Evolutionary conservation across 2,329 filamentous ascomycete species (phyloP).

Genomic region (Aureobasidium sp.): DNA sequence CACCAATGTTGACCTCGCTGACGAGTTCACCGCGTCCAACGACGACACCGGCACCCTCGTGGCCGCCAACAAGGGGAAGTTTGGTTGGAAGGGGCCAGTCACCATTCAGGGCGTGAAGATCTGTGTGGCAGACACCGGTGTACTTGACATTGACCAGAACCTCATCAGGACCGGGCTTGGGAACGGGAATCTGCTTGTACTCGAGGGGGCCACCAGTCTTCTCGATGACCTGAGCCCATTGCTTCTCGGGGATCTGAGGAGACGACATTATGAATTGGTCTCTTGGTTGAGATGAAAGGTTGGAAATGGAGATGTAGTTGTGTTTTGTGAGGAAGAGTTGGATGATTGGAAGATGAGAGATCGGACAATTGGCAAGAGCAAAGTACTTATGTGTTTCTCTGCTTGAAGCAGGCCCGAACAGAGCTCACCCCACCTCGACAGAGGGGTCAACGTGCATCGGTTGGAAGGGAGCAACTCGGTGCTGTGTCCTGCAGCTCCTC

Average conservation of each 20-base stretch:
- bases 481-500: not conserved
- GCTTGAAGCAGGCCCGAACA: constrained; percentile 9
- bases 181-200: constrained; percentile 77
- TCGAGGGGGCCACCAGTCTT: constrained; percentile 62
- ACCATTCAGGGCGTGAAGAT: constrained; percentile 73
- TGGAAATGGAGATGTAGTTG: not conserved
- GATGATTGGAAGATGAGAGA: not conserved
- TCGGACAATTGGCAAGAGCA: not conserved
- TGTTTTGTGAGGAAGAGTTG: not conserved
- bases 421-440: constrained; percentile 8
- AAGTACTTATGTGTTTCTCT: constrained; percentile 8
- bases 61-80: constrained; percentile 76
- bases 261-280: constrained; percentile 6
- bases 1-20: constrained; percentile 70
- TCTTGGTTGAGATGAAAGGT: not conserved
- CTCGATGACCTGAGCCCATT: constrained; percentile 90
- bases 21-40: constrained; percentile 74
- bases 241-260: constrained; percentile 60
- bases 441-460: constrained; percentile 13
- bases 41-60: constrained; percentile 72
- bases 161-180: constrained; percentile 76
- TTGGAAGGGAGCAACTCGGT: constrained; percentile 10
- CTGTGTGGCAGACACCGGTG: constrained; percentile 86
- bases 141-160: constrained; percentile 88
- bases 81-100: constrained; percentile 85